Evolutionary conservation across 2,329 filamentous ascomycete genomes (phyloP), one percentile per base, ranked within the genome.

Genomic region (Colletotrichum eremochloae): DNA sequence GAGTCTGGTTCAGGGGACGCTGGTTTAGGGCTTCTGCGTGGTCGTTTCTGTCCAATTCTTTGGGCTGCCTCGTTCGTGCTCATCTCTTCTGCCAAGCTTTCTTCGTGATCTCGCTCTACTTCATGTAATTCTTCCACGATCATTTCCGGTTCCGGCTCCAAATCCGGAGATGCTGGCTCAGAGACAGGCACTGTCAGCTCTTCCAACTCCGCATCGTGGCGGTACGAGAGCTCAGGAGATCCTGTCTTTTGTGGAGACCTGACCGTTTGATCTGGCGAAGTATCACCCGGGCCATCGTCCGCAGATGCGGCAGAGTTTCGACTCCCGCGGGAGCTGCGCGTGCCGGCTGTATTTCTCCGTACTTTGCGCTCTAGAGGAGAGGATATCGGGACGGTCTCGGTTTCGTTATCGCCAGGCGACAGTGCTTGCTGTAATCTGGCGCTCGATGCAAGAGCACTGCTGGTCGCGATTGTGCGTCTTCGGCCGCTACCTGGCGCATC

Each of bases 401-500:
- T 77, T 71, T 74, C 76, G 29, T 74, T 78, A 18, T 80, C 77
- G 20, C 80, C 79, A 1, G 78, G 76, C 31, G 76, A 75, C 0
- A 86, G 66, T 0, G 82, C 79, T 65, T 82, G 79, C 56, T 86
- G 84, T 20, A 89, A 76, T n/a, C 82, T 81, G 0, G 81, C 78
- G 31, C 83, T 85, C 3, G 83, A 85, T 1, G 80, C 81, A 9
- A 84, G 71, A 1, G 80, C 80, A 0, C 79, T 80, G 44, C 78
- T 80, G 9, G 80, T 76, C 18, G 77, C 79, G 18, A 87, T 76
- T 4, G 77, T 82, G 36, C 84, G 83, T 61, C 87, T 80, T 11
- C 83, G 84, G 1, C 88, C 89, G 74, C 87, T 90, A 2, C 88
- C 89, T 1, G 88, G 89, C 18, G 87, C 88, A 74, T 87, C 78